Conservation (phyloP, 1,284 basidiomycete genomes). For the Veloboletus limbatus region DNA sequence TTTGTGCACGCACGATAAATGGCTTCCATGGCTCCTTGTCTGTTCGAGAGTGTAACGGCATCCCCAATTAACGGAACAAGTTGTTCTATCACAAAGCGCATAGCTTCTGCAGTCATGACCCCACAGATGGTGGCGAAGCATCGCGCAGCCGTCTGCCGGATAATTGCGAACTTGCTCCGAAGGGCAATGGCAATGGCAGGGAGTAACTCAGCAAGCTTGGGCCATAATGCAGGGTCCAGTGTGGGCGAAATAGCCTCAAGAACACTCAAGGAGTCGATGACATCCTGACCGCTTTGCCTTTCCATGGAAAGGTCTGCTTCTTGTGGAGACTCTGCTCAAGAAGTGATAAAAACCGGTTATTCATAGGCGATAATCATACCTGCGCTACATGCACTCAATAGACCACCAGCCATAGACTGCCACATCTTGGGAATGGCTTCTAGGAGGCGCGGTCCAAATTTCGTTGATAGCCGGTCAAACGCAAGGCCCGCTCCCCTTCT, state of each 20-base stretch:
- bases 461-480: slow-evolving; percentile 73
- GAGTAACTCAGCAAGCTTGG: slow-evolving; percentile 70
- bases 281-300: slow-evolving; percentile 80
- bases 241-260: slow-evolving; percentile 80
- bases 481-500: slow-evolving; percentile 84
- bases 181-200: slow-evolving; percentile 76
- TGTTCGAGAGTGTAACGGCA: slow-evolving; percentile 69
- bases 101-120: slow-evolving; percentile 80
- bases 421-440: slow-evolving; percentile 88
- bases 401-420: slow-evolving; percentile 84
- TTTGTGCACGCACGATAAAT: slow-evolving; percentile 73
- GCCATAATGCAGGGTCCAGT: slow-evolving; percentile 70
- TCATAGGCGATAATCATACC: slow-evolving; percentile 43
- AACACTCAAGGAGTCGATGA: slow-evolving; percentile 92
- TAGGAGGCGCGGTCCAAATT: slow-evolving; percentile 77
- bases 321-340: slow-evolving; percentile 45
- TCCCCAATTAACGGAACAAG: slow-evolving; percentile 88
- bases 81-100: slow-evolving; percentile 85
- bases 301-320: slow-evolving; percentile 64
- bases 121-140: slow-evolving; percentile 88
- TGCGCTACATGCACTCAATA: slow-evolving; percentile 66
- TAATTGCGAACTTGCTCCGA: slow-evolving; percentile 83
- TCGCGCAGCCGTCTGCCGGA: slow-evolving; percentile 84
- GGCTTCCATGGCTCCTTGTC: slow-evolving; percentile 89
- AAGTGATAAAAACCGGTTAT: slow-evolving; percentile 8